Conservation (phyloP, 306 rosid genomes). For the Albizia julibrissin region DNA sequence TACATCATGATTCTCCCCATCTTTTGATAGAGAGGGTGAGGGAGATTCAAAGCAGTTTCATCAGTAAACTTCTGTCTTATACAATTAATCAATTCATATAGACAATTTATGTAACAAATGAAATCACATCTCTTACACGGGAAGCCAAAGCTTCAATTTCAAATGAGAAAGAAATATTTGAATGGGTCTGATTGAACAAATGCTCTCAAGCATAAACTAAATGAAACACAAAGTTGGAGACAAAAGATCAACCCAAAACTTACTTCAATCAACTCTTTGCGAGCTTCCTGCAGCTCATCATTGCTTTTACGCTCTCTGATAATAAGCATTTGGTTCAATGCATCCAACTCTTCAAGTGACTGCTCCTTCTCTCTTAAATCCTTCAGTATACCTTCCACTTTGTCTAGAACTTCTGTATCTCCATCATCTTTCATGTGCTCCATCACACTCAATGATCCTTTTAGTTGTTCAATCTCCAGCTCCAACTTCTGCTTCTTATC, state of each 20-base stretch:
- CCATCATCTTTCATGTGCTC: constrained; percentile 91
- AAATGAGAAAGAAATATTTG: constrained; percentile 1
- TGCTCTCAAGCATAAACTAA: constrained; percentile 19
- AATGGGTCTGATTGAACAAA: constrained; percentile 24
- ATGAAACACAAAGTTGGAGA: constrained; percentile 17
- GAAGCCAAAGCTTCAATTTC: background rate
- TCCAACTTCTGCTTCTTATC: constrained; percentile 90
- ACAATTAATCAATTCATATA: background rate
- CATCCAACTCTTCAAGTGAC: constrained; percentile 64
- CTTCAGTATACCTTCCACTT: constrained; percentile 58
- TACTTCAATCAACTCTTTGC: constrained; percentile 69
- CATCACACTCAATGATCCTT: constrained; percentile 89
- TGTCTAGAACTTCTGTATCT: constrained; percentile 73
- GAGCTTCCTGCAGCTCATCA: constrained; percentile 91
- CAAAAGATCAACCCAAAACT: constrained; percentile 38
- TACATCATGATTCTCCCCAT: background rate
- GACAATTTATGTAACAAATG: constrained; percentile 4
- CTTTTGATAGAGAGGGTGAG: background rate
- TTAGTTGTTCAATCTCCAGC: constrained; percentile 90
- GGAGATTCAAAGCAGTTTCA: constrained; percentile 17
- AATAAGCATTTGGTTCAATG: constrained; percentile 74
- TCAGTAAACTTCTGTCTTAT: background rate
- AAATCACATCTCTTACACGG: background rate
- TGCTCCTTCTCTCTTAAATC: constrained; percentile 85
- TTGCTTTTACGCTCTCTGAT: constrained; percentile 84